Evolutionary conservation across 169 alveolate genomes (phyloP).

Genomic region (Babesia divergens): DNA sequence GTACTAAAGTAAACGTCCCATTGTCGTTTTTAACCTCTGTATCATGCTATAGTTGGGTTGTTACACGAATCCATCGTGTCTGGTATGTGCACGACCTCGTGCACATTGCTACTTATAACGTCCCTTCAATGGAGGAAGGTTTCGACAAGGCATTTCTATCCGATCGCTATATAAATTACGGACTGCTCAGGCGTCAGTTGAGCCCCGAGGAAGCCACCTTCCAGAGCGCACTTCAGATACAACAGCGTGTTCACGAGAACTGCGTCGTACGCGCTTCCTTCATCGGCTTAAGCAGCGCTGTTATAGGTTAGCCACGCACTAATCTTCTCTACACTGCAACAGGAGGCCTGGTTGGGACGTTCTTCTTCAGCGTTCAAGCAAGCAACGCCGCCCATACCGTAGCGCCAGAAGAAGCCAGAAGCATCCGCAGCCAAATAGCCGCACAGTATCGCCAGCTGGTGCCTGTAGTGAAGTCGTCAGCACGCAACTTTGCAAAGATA

Average conservation of each 20-base stretch:
- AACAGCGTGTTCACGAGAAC: conserved; percentile 46
- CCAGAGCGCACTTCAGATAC: conserved; percentile 25
- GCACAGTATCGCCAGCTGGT: conserved; percentile 24
- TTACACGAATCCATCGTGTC: neutral
- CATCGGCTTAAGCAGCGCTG: conserved; percentile 57
- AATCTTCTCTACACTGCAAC: neutral
- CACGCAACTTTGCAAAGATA: conserved; percentile 58
- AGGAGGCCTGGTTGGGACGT: conserved; percentile 62
- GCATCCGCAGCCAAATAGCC: conserved; percentile 19
- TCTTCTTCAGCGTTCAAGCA: conserved; percentile 50
- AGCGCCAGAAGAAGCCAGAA: neutral
- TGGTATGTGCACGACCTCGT: neutral
- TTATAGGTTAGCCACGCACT: conserved; percentile 22
- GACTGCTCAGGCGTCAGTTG: neutral
- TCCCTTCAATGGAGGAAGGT: conserved; percentile 42
- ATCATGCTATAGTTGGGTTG: too few relatives aligned
- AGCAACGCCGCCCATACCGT: conserved; percentile 28
- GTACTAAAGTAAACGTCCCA: neutral
- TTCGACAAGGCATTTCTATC: conserved; percentile 41
- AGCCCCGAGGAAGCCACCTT: conserved; percentile 31
- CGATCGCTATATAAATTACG: conserved; percentile 35
- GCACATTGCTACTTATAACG: neutral
- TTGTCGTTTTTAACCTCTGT: neutral
- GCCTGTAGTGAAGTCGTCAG: conserved; percentile 46
- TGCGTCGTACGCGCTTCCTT: conserved; percentile 46